Base-by-base conservation (phyloP, 345 rosid species). In the Reutealis trisperma region DNA sequence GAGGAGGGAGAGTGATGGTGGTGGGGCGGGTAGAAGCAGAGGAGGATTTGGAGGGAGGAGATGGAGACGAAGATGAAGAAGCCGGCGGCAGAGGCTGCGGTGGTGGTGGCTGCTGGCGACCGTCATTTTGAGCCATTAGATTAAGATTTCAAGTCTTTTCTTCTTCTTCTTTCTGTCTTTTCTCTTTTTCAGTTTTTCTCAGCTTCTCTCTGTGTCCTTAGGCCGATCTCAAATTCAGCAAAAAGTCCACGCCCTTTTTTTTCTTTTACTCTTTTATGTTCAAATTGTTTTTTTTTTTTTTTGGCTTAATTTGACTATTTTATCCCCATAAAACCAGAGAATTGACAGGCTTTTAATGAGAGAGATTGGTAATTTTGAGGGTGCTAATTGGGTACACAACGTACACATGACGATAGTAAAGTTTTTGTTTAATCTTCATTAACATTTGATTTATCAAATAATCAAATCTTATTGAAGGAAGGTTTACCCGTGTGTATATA, bases 1-100 rank as follows among this genome's bases (percentile, higher is more conserved):
- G 88, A 0, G 93, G 88, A 25, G 98, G 93, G 37, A 88, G 92
- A 10, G 86, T 71, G 18, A 92, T 85, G 65, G 88, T 81, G 41
- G 91, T 37, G 6, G 82, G 82, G 41, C 82, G 95, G 6, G 89
- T 86, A 19, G 88, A 65, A 16, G 75, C 41, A 6, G 86, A 19
- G 8, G 80, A 37, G 16, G 81, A 21, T 3, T 77, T 6, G n/a
- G 61, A 77, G 16, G 85, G 42, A 32, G 88, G 52, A 63, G 79
- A 74, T 9, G 91, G 76, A 32, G 87, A 75, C 5, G 80, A 44
- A 62, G 65, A 60, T 3, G 79, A 60, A n/a, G 67, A 52, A 51
- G 21, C 59, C 18, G 60, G 79, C 58, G 15, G 66, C 1, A 1
- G 4, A 0, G 62, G 2, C 2, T 27, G 21, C 25, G 27, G 14